Evolutionary conservation across 257 asterid genomes (phyloP).

Genomic region (Hygrophila difformis): DNA sequence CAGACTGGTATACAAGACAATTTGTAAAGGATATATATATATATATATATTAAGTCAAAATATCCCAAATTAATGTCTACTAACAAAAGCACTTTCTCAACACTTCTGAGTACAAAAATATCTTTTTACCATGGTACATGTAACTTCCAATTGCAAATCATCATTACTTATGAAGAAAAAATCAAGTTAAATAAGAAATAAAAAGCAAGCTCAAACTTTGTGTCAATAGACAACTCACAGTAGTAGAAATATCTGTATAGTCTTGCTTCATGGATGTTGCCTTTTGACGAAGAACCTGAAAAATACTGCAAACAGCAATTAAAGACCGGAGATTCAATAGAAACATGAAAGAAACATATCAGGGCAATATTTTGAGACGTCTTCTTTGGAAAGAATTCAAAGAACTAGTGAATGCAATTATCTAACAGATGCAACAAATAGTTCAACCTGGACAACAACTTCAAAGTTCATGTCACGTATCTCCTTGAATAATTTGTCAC

Average conservation of each 20-base stretch:
- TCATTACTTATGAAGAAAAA: not conserved
- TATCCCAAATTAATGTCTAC: constrained; percentile 2
- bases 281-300: constrained; percentile 97
- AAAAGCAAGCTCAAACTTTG: constrained; percentile 15
- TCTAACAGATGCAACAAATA: constrained; percentile 18
- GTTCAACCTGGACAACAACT: constrained; percentile 94
- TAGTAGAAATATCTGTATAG: constrained; percentile 77
- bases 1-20: not conserved
- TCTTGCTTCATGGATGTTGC: constrained; percentile 99
- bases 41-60: not conserved
- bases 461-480: constrained; percentile 92
- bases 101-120: not conserved
- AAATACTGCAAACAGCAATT: constrained; percentile 35
- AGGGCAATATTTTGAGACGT: constrained; percentile 11
- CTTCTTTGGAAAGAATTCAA: too few relatives aligned
- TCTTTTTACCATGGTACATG: not conserved
- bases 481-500: constrained; percentile 98
- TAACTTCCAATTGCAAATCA: constrained; percentile 9
- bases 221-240: constrained; percentile 44
- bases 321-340: constrained; percentile 17
- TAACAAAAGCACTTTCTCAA: constrained; percentile 2
- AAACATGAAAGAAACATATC: constrained; percentile 2
- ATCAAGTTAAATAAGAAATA: constrained; percentile 10
- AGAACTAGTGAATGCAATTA: constrained; percentile 8
- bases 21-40: not conserved